A percentile compares a stretch with the other conserved stretches of the same genome.
Conservation (phyloP, 1,139 yeast genomes). For the Saccharomycopsis crataegensis region DNA sequence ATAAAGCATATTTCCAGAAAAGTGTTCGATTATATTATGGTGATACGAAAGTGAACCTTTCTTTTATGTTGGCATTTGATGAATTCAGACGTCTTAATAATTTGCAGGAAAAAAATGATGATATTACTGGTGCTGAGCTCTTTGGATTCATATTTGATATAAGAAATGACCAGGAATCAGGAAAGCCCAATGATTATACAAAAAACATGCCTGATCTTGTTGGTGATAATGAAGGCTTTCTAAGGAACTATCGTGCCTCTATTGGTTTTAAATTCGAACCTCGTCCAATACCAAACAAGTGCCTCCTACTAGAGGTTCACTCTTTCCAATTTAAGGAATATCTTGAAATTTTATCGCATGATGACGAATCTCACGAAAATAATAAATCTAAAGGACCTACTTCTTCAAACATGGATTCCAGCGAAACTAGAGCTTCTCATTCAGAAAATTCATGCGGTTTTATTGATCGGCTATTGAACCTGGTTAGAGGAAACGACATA, state of each 20-base stretch:
- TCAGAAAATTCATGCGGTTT: not conserved
- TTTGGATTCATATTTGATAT: constrained; percentile 9
- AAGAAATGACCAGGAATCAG: not conserved
- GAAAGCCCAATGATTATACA: not conserved
- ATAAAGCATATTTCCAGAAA: not conserved
- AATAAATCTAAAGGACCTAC: too few relatives aligned
- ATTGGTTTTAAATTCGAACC: not conserved
- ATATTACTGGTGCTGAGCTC: not conserved
- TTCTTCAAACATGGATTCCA: too few relatives aligned
- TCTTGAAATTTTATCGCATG: not conserved
- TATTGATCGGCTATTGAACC: not conserved
- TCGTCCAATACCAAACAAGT: not conserved
- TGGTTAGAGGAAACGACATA: not conserved
- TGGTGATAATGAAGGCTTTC: not conserved
- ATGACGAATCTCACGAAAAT: not conserved
- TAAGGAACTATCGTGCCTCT: not conserved
- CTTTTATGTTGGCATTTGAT: not conserved
- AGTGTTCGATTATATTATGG: constrained; percentile 5
- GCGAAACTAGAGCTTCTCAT: not conserved
- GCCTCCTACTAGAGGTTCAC: not conserved
- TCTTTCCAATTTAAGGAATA: not conserved
- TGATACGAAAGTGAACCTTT: not conserved
- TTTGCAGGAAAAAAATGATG: not conserved
- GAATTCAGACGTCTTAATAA: not conserved
- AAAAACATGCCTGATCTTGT: not conserved